Percentiles rank a stretch among this genome's conserved stretches.
These are phyloP conservation scores for Lichtheimia ornata DNA, from an alignment of 371 early-diverging fungal species.

Conservation along the genomic window DNA sequence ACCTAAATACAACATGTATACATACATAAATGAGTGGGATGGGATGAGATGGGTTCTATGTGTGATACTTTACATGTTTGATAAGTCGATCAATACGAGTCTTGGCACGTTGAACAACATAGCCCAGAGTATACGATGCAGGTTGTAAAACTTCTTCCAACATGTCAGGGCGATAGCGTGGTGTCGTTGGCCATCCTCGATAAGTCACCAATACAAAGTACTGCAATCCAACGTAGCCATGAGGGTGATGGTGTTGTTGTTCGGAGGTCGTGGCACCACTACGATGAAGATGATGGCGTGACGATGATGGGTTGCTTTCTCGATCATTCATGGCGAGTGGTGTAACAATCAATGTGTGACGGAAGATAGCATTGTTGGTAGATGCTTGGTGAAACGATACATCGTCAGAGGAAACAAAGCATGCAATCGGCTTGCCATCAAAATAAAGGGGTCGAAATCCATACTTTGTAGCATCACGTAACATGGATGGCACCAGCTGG, in stretches of 20 bases:
- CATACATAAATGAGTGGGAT: not conserved
- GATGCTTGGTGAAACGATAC: conserved; percentile 21
- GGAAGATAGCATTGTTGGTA: not conserved
- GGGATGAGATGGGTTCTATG: too few species aligned
- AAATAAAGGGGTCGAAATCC: conserved; percentile 46
- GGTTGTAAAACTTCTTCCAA: conserved; percentile 33
- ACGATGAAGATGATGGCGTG: not conserved
- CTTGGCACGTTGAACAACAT: conserved; percentile 32
- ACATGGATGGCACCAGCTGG: conserved; percentile 59
- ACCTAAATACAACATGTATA: conserved; percentile 23
- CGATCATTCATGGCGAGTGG: not conserved
- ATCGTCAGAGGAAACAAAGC: conserved; percentile 39
- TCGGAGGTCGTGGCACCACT: not conserved
- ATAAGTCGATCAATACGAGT: conserved; percentile 32
- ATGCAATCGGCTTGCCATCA: conserved; percentile 27
- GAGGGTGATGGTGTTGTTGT: too few species aligned
- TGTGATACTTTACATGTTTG: conserved; percentile 34
- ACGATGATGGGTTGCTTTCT: not conserved
- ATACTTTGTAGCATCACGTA: conserved; percentile 66
- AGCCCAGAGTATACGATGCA: conserved; percentile 20
- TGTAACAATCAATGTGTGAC: not conserved
- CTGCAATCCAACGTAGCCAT: conserved; percentile 18
- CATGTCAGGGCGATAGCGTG: conserved; percentile 16
- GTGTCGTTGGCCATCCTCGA: conserved; percentile 24
- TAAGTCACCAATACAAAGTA: conserved; percentile 40